Evolutionary conservation across 805 yeast species (phyloP).

Genomic region (Wickerhamiella musiphila): DNA sequence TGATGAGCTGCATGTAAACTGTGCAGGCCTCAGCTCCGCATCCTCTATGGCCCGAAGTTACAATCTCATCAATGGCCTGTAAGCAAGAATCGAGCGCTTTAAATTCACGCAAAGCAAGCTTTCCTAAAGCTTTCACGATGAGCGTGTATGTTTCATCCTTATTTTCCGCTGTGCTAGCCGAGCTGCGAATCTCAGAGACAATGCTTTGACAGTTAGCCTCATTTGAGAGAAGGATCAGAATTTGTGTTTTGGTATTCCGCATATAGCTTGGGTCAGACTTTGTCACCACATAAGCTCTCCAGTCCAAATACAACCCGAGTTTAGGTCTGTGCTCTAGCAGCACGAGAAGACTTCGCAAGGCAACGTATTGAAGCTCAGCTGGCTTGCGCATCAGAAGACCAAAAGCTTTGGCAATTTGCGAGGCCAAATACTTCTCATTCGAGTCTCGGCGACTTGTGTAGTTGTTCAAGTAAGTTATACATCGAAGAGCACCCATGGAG

Average conservation of each 20-base stretch:
- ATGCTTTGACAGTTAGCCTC: conserved; percentile 42
- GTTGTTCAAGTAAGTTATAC: conserved; percentile 53
- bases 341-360: conserved; percentile 62
- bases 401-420: conserved; percentile 49
- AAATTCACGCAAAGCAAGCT: conserved; percentile 62
- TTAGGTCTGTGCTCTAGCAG: conserved; percentile 49
- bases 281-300: background rate
- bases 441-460: conserved; percentile 43
- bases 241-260: conserved; percentile 78
- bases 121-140: conserved; percentile 81
- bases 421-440: conserved; percentile 36
- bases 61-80: conserved; percentile 37
- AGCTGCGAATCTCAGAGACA: conserved; percentile 56
- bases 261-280: conserved; percentile 68
- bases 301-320: conserved; percentile 24
- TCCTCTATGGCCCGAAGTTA: conserved; percentile 49
- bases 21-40: conserved; percentile 66
- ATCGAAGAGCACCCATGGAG: conserved; percentile 57
- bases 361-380: conserved; percentile 68
- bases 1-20: conserved; percentile 56
- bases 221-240: conserved; percentile 62
- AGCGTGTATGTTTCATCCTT: too few species aligned
- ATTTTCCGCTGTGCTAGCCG: conserved; percentile 78
- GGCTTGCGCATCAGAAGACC: conserved; percentile 56
- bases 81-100: conserved; percentile 48